A percentile compares a stretch with the other conserved stretches of the same genome.
Evolutionary conservation across 75 land plant genomes (phyloP).

Genomic region (Adiantum capillusveneris): DNA sequence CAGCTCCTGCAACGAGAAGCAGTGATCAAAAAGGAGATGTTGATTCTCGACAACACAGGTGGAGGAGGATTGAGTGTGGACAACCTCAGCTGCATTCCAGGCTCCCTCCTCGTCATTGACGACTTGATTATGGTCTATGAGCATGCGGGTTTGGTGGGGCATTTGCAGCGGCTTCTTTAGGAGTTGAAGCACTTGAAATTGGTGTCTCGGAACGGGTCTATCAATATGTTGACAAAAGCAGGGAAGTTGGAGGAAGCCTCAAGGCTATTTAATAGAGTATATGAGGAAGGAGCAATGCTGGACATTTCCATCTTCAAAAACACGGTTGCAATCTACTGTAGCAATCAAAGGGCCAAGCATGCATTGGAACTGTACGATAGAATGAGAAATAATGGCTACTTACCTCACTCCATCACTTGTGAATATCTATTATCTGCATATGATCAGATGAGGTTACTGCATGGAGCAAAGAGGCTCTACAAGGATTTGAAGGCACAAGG

Average conservation of each 20-base stretch:
- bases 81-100: no score
- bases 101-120: no score
- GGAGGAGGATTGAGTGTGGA: no score
- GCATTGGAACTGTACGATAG: slow-evolving; percentile 74
- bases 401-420: slow-evolving; percentile 64
- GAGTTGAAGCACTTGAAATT: slow-evolving; percentile 61
- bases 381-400: slow-evolving; percentile 56
- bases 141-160: slow-evolving; percentile 68
- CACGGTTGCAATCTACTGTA: slow-evolving; percentile 57
- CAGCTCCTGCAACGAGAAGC: no score
- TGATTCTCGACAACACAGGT: no score
- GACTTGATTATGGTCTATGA: slow-evolving; percentile 87
- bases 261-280: slow-evolving; percentile 62
- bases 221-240: slow-evolving; percentile 73
- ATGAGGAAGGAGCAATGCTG: slow-evolving; percentile 58
- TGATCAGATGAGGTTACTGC: slow-evolving; percentile 50
- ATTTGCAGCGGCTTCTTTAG: slow-evolving; percentile 74
- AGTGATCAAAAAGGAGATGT: no score
- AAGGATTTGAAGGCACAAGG: slow-evolving; percentile 64
- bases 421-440: slow-evolving; percentile 58
- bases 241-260: slow-evolving; percentile 87
- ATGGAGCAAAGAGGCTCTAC: slow-evolving; percentile 60
- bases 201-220: slow-evolving; percentile 52
- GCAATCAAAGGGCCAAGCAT: slow-evolving; percentile 42
- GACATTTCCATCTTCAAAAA: slow-evolving; percentile 51